Evolutionary conservation across 1,284 basidiomycete species (phyloP).

Genomic region (Moniliophthora roreri): DNA sequence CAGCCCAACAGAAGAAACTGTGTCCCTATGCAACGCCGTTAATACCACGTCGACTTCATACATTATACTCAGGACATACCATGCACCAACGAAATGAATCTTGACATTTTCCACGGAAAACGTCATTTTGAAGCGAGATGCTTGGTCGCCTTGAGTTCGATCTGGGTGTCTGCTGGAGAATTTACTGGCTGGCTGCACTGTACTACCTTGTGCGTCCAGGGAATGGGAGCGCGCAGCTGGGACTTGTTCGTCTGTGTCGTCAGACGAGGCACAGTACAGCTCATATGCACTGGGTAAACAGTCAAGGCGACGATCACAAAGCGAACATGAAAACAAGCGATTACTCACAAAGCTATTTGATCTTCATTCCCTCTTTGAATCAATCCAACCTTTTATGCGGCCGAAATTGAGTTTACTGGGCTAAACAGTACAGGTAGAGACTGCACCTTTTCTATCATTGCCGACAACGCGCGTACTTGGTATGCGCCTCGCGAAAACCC

Average conservation of each 20-base stretch:
- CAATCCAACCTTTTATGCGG: constrained; percentile 35
- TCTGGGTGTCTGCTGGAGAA: neutral
- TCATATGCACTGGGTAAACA: constrained; percentile 27
- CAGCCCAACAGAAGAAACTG: constrained; percentile 26
- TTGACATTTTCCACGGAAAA: constrained; percentile 23
- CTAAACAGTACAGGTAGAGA: too few species aligned
- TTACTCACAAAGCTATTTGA: constrained; percentile 36
- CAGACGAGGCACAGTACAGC: constrained; percentile 21
- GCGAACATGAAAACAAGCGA: too few species aligned
- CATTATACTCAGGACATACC: constrained; percentile 26
- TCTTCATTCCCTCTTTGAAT: constrained; percentile 31
- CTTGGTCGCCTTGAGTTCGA: neutral
- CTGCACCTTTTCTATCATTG: constrained; percentile 30
- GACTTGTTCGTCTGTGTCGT: neutral
- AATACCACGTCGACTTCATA: neutral
- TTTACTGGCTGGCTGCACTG: too few species aligned
- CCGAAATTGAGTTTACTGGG: too few species aligned
- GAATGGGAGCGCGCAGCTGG: too few species aligned
- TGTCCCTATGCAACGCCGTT: constrained; percentile 23
- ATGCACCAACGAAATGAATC: constrained; percentile 38
- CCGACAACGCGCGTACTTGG: constrained; percentile 30
- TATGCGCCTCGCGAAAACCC: constrained; percentile 37
- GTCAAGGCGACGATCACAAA: neutral
- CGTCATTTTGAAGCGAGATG: constrained; percentile 24
- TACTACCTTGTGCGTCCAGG: too few species aligned